These are phyloP conservation scores for Gentiana macrophylla DNA, from an alignment of 257 asterid species.

Conservation along the genomic window DNA sequence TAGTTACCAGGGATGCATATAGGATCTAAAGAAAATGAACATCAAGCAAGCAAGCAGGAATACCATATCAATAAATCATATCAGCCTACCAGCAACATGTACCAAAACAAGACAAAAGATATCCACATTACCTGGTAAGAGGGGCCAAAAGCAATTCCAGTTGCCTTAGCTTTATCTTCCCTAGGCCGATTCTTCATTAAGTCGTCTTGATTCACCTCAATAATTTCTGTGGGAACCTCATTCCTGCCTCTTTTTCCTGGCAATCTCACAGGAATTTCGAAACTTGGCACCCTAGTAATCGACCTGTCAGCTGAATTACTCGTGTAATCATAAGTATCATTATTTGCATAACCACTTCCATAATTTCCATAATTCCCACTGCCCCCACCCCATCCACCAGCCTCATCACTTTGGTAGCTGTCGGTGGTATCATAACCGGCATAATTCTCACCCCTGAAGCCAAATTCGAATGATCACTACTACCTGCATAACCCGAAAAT, in stretches of 20 bases:
- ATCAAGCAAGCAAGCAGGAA: background rate
- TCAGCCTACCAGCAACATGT: background rate
- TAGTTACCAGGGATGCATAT: background rate
- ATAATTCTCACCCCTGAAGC: slow-evolving; percentile 24
- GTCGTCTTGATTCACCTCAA: slow-evolving; percentile 96
- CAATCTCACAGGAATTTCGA: slow-evolving; percentile 31
- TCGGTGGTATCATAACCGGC: slow-evolving; percentile 21
- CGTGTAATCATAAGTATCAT: slow-evolving; percentile 28
- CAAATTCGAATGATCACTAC: slow-evolving; percentile 27
- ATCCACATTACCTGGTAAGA: slow-evolving; percentile 52
- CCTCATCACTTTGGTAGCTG: slow-evolving; percentile 12
- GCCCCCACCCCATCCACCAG: slow-evolving; percentile 21
- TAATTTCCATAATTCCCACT: slow-evolving; percentile 15
- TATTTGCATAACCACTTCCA: slow-evolving; percentile 22
- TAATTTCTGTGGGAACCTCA: slow-evolving; percentile 38
- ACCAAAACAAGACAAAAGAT: background rate
- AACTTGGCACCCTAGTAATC: slow-evolving; percentile 19
- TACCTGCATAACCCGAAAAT: slow-evolving; percentile 10
- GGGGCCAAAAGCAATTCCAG: slow-evolving; percentile 97
- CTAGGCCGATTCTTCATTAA: slow-evolving; percentile 86
- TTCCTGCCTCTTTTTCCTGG: slow-evolving; percentile 72
- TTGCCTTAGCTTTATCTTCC: slow-evolving; percentile 69
- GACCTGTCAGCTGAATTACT: slow-evolving; percentile 33
- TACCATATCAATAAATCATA: background rate
- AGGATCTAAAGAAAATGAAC: background rate